Evolutionary conservation across 202 grass and related monocot genomes (phyloP).

Genomic region (Musa balbisiana): DNA sequence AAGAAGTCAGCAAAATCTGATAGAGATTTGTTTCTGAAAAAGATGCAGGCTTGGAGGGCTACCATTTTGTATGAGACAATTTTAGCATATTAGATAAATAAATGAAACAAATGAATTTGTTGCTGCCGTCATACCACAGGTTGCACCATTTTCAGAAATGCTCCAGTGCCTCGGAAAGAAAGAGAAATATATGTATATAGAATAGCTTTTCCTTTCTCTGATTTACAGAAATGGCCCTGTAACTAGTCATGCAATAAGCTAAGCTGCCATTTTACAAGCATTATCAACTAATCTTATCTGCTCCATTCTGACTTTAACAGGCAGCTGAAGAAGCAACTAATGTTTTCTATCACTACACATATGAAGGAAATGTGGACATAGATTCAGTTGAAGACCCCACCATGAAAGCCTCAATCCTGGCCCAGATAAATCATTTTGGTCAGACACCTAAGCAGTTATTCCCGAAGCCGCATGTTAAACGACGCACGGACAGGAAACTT

Average conservation of each 20-base stretch:
- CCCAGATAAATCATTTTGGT: constrained; percentile 99
- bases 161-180: no score
- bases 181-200: no score
- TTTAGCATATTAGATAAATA: neutral
- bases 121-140: neutral
- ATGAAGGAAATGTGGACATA: constrained; percentile 98
- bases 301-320: constrained; percentile 23
- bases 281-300: neutral
- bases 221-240: neutral
- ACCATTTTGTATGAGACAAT: no score
- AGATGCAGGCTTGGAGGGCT: no score
- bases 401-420: constrained; percentile 99
- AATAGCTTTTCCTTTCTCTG: neutral
- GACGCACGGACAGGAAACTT: constrained; percentile 76
- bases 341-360: constrained; percentile 99
- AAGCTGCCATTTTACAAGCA: neutral
- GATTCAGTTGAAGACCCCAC: constrained; percentile 93
- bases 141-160: no score
- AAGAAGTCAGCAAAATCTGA: no score
- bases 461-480: constrained; percentile 73
- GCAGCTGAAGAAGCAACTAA: constrained; percentile 95
- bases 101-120: neutral
- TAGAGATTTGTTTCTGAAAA: no score
- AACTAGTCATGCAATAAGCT: neutral
- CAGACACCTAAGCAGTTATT: constrained; percentile 99